Percentiles rank a stretch among this genome's conserved stretches.
Conservation (phyloP, 805 yeast species). For the Candida sanyiensis region DNA sequence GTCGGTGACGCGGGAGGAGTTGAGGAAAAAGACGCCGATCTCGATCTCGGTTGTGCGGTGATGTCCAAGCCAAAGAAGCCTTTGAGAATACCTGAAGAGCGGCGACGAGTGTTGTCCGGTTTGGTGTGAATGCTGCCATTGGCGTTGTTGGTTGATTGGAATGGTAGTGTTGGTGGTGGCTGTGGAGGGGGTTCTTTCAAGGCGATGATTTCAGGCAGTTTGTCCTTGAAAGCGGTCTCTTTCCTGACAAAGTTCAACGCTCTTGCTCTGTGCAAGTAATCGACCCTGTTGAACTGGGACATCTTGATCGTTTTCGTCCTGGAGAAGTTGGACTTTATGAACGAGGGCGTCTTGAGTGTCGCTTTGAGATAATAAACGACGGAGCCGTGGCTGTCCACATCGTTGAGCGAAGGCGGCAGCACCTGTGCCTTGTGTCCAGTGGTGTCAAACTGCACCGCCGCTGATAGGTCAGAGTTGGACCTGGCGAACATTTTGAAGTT, state of each 20-base stretch:
- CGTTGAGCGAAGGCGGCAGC: slow-evolving; percentile 19
- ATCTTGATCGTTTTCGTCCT: slow-evolving; percentile 24
- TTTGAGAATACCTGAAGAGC: neutral
- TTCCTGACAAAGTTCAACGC: slow-evolving; percentile 42
- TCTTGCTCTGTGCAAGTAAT: slow-evolving; percentile 27
- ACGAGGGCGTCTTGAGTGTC: slow-evolving; percentile 48
- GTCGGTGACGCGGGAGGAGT: slow-evolving; percentile 4
- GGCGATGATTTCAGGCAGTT: slow-evolving; percentile 41
- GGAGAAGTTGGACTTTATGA: slow-evolving; percentile 44
- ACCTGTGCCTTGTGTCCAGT: slow-evolving; percentile 14
- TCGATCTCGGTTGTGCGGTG: neutral
- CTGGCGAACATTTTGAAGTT: slow-evolving; percentile 3
- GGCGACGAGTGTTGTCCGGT: neutral
- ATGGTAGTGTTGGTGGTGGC: neutral
- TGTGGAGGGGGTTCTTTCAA: slow-evolving; percentile 20
- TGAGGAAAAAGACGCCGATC: neutral
- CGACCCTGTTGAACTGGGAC: slow-evolving; percentile 10
- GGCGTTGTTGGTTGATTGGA: neutral
- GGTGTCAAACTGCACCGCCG: neutral
- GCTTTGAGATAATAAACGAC: slow-evolving; percentile 48
- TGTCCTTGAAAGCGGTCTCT: slow-evolving; percentile 32
- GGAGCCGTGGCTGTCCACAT: slow-evolving; percentile 1
- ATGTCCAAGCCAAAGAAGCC: slow-evolving; percentile 2
- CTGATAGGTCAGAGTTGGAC: neutral
- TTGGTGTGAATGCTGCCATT: slow-evolving; percentile 1